Conservation (phyloP, 2,329 filamentous ascomycete species). For the Amesomyces nigricolor region DNA sequence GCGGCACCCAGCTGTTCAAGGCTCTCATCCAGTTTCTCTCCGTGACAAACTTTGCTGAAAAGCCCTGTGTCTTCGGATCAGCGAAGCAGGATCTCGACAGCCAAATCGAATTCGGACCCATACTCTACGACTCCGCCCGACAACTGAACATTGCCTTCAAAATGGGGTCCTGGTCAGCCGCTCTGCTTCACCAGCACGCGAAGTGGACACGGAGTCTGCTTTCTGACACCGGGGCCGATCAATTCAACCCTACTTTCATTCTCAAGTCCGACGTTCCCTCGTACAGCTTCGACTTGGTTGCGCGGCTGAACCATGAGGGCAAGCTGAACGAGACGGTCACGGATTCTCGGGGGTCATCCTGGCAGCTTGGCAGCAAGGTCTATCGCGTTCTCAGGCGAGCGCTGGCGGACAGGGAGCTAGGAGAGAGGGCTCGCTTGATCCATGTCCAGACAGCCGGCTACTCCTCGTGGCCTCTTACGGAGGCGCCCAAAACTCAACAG, state of each 20-base stretch:
- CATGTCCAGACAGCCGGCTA: conserved; percentile 44
- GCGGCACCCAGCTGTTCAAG: conserved; percentile 91
- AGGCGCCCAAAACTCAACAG: conserved; percentile 29
- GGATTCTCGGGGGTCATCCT: conserved; percentile 39
- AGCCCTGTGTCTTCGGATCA: conserved; percentile 51
- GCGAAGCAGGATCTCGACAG: conserved; percentile 40
- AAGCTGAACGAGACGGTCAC: conserved; percentile 5
- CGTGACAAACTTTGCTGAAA: conserved; percentile 63
- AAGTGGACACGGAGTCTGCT: conserved; percentile 68
- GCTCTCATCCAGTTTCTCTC: conserved; percentile 84
- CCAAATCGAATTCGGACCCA: conserved; percentile 49
- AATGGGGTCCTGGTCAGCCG: conserved; percentile 81
- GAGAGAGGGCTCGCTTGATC: conserved; percentile 66
- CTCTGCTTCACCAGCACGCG: conserved; percentile 67
- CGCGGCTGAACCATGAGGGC: conserved; percentile 29
- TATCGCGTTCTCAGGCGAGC: conserved; percentile 64
- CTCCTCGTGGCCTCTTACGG: conserved; percentile 44
- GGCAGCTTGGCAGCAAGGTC: conserved; percentile 50
- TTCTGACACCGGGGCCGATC: conserved; percentile 66
- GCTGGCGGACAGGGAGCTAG: conserved; percentile 69
- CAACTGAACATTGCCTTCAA: conserved; percentile 83
- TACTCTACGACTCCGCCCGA: conserved; percentile 71
- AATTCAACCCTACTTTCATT: conserved; percentile 84
- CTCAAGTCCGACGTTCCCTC: conserved; percentile 49
- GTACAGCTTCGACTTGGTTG: conserved; percentile 50